Conservation (phyloP, 768 basidiomycete genomes). For the Pholiota microspora region DNA sequence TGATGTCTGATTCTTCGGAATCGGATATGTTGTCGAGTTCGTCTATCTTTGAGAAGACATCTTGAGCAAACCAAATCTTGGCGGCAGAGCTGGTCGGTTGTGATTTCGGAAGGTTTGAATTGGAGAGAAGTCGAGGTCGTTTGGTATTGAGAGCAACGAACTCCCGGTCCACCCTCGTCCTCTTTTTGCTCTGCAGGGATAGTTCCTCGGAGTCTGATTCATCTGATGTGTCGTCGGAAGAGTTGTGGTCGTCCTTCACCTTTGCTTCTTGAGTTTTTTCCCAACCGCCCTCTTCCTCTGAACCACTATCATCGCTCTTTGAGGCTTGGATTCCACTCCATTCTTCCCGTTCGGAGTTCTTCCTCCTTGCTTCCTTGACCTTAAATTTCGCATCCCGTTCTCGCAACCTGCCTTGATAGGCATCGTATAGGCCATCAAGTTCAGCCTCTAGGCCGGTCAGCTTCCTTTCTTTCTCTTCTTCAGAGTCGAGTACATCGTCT, state of each 20-base stretch:
- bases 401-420: conserved; percentile 75
- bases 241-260: conserved; percentile 40
- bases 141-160: conserved; percentile 35
- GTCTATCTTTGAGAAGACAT: conserved; percentile 73
- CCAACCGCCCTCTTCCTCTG: conserved; percentile 66
- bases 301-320: conserved; percentile 36
- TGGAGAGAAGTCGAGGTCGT: conserved; percentile 50
- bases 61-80: conserved; percentile 95
- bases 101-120: conserved; percentile 37
- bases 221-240: conserved; percentile 53
- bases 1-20: conserved; percentile 25
- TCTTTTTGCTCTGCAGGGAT: conserved; percentile 34
- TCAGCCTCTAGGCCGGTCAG: conserved; percentile 73
- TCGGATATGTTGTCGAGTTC: conserved; percentile 37
- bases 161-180: conserved; percentile 32
- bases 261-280: conserved; percentile 62
- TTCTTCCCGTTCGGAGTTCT: conserved; percentile 71
- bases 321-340: conserved; percentile 72
- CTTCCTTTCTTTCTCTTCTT: conserved; percentile 69
- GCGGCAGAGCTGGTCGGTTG: conserved; percentile 48
- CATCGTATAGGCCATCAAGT: conserved; percentile 85
- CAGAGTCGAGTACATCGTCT: conserved; percentile 47
- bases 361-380: conserved; percentile 73
- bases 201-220: conserved; percentile 37
- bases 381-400: conserved; percentile 88